Evolutionary conservation across 805 yeast genomes (phyloP).

Genomic region (Barnettozyma sp.): DNA sequence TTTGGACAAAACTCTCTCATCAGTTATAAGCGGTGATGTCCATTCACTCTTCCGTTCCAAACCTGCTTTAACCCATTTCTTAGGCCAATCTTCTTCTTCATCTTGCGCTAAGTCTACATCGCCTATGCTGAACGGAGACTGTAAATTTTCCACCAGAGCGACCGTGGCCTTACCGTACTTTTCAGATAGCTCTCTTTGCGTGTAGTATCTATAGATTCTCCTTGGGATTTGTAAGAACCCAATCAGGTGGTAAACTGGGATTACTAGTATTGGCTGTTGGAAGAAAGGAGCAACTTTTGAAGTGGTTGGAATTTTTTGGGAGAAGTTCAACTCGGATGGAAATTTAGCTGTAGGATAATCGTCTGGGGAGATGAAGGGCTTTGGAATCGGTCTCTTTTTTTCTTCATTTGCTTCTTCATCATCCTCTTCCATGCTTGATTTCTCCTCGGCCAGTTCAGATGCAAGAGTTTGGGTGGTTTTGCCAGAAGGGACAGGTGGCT

Average conservation of each 20-base stretch:
- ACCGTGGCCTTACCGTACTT: constrained; percentile 50
- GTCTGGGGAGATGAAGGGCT: constrained; percentile 55
- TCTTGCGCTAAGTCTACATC: constrained; percentile 38
- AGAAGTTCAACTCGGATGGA: constrained; percentile 38
- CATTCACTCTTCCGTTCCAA: constrained; percentile 73
- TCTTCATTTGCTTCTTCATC: constrained; percentile 22
- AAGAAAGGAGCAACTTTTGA: constrained; percentile 49
- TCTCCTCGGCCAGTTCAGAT: constrained; percentile 2
- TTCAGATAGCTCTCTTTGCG: constrained; percentile 63
- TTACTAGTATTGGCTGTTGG: constrained; percentile 71
- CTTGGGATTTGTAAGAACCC: constrained; percentile 76
- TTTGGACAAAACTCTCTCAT: constrained; percentile 53
- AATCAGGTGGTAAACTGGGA: constrained; percentile 67
- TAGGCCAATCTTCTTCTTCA: constrained; percentile 87
- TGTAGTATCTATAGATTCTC: constrained; percentile 73
- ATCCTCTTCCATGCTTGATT: constrained; percentile 21
- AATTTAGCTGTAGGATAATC: constrained; percentile 48
- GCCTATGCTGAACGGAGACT: constrained; percentile 43
- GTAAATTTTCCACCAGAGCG: constrained; percentile 38
- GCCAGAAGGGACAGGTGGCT: too few relatives aligned
- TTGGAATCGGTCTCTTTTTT: constrained; percentile 42
- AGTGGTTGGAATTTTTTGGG: constrained; percentile 20
- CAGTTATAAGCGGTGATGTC: constrained; percentile 69
- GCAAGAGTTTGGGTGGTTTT: constrained; percentile 15
- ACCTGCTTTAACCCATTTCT: constrained; percentile 76